Evolutionary conservation across 1,139 yeast species (phyloP), one percentile per base, ranked within the genome.

Genomic region (Ashbya aceris): DNA sequence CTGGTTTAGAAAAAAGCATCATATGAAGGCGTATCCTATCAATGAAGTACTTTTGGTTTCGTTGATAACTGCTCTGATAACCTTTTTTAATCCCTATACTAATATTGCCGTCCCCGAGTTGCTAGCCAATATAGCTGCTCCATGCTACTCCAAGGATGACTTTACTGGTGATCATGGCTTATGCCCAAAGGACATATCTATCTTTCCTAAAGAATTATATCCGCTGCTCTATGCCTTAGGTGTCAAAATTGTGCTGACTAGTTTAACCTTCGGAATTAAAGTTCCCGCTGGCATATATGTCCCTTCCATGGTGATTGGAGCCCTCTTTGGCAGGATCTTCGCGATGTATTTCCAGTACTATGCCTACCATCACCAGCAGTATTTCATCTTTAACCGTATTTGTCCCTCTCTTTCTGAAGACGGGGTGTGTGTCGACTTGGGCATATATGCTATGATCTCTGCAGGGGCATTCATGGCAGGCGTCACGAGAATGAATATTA

Each of bases 381-480:
- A 10, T 5, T 9, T n/a, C n/a, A 10, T 14, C 3, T 17, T 34
- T 7, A 10, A 20, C 11, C 13, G n/a, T 5, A 29, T 37, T n/a
- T 41, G 52, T 14, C 30, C 45, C 4, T 39, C 47, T 39, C 42
- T 49, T 30, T 47, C 60, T 7, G 47, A 52, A n/a, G 48, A 44
- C 4, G n/a, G 11, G 9, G 33, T 46, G 36, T 47, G 75, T 56
- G 64, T 72, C n/a, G 77, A 72, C 46, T 65, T 76, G 45, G 83
- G 83, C 0, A 74, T 76, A n/a, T 77, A 77, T 56, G 73, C 82
- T 3, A 75, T 77, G 77, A 76, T 77, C 2, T 74, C 79, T 8
- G 83, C 83, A 0, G 83, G 83, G 3, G 79, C 83, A 1, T 76
- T 76, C 47, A 74, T 77, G 78, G 83, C 83, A 0, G 83, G 83